phyloP scores from a whole-genome alignment of 345 rosid genomes.

The Pugionium dolabratum region DNA sequence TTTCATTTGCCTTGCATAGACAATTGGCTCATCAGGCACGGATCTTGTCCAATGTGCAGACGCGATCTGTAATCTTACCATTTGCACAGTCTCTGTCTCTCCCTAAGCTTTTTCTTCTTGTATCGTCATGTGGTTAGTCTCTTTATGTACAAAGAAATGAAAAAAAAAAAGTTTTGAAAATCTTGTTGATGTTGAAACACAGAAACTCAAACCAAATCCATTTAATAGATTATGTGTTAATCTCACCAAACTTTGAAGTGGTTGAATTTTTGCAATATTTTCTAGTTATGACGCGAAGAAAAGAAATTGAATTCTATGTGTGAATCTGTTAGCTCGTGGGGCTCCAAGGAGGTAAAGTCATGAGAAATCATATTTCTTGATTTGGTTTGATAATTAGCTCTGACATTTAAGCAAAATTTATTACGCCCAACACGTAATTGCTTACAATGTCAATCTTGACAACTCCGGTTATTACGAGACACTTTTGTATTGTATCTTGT shows the following conservation, averaged over 20 bases:
- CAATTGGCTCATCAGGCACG: constrained; percentile 91
- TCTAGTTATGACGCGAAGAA: constrained; percentile 30
- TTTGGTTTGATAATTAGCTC: constrained; percentile 27
- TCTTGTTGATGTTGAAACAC: not conserved
- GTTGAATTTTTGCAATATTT: constrained; percentile 26
- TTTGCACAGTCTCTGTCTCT: constrained; percentile 30
- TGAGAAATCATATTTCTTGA: constrained; percentile 30
- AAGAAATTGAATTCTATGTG: constrained; percentile 22
- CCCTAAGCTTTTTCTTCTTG: not conserved
- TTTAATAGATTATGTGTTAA: constrained; percentile 34
- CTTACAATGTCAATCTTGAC: constrained; percentile 5
- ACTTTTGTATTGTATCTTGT: constrained; percentile 17
- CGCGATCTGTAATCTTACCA: constrained; percentile 61
- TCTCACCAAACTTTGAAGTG: constrained; percentile 38
- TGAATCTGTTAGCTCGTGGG: constrained; percentile 32
- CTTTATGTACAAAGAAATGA: constrained; percentile 34
- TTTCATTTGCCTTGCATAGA: constrained; percentile 98
- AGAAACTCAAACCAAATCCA: constrained; percentile 11
- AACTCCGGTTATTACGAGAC: not conserved
- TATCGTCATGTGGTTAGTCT: constrained; percentile 17
- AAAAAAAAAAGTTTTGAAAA: constrained; percentile 24
- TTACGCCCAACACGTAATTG: constrained; percentile 24
- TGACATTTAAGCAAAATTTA: constrained; percentile 15
- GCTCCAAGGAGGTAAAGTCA: constrained; percentile 25
- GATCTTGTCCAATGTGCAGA: constrained; percentile 95